Evolutionary conservation across 2,329 filamentous ascomycete genomes (phyloP), one percentile per base, ranked within the genome.

Genomic region (Thermothelomyces thermophilus): DNA sequence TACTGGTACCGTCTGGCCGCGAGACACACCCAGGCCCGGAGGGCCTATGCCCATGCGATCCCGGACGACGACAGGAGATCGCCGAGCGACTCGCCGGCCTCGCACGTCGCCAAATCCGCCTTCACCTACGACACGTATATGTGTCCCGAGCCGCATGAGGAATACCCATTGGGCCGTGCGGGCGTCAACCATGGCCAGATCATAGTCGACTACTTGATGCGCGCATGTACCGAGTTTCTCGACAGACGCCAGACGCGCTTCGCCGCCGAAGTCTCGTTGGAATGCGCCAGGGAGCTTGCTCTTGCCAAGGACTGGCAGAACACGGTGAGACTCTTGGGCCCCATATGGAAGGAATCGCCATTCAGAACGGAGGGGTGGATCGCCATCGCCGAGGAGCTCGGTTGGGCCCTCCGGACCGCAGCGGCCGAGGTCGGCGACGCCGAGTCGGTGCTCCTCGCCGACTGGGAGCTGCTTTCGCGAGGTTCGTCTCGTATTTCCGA

Each of bases 1-100:
- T 86, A 85, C 60, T 86, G 83, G 80, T 82, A 81, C 57, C 76
- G 78, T 13, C 64, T 75, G 39, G 81, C 82, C 1, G 77, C 79
- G 4, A 73, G 73, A n/a, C 79, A 84, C 56, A 66, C 77, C 1
- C 68, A 70, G 3, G 68, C 73, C 14, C 75, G 82, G 8, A 73
- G 78, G 35, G 68, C 64, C 19, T 63, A 82, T 37, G 81, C 82
- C 2, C 69, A 68, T 20, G 67, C 69, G 17, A 82, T 85, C 51
- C 74, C 82, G 0, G 75, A 82, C 24, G 79, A 82, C 50, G 80
- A 79, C 54, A 70, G 81, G 33, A 70, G 69, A 44, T 68, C 72
- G 1, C 79, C 79, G 5, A 72, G 74, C 31, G 58, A 65, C 3
- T 72, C 74, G 3, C 67, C 73, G 5, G 70, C 73, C 14, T 71